Conservation (phyloP, 2,329 filamentous ascomycete genomes). For the Venturia pyrina region DNA sequence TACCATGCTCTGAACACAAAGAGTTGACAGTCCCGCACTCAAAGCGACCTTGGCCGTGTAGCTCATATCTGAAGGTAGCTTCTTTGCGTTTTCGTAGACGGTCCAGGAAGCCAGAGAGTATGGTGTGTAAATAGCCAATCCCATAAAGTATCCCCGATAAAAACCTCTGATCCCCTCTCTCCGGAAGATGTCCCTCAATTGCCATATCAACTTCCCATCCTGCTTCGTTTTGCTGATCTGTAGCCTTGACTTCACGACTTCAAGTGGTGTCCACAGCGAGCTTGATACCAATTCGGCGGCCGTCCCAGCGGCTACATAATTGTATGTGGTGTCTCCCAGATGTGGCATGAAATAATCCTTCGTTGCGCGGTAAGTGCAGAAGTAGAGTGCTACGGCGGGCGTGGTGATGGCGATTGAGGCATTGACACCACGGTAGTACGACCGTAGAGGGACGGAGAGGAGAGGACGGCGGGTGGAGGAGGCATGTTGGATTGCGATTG, state of each 20-base stretch:
- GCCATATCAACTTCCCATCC: constrained; percentile 6
- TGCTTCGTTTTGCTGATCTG: constrained; percentile 5
- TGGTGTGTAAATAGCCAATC: constrained; percentile 5
- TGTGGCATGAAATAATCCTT: constrained; percentile 1
- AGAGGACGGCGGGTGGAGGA: constrained; percentile 5
- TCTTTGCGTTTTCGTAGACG: constrained; percentile 7
- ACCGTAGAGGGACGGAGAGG: background rate
- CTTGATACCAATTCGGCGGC: background rate
- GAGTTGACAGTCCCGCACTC: background rate
- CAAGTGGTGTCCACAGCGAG: constrained; percentile 3
- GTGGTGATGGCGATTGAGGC: constrained; percentile 7
- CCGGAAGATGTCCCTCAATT: constrained; percentile 4
- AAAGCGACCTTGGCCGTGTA: constrained; percentile 3
- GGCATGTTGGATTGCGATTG: constrained; percentile 7
- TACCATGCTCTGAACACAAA: background rate
- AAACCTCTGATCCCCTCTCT: background rate
- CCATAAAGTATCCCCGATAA: constrained; percentile 5
- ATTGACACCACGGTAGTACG: constrained; percentile 6
- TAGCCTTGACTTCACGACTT: constrained; percentile 7
- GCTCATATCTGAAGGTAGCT: constrained; percentile 7
- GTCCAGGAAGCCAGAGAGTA: constrained; percentile 7
- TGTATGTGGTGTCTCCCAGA: constrained; percentile 5
- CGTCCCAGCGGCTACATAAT: constrained; percentile 2
- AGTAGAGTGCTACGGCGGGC: constrained; percentile 6
- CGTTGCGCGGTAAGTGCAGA: constrained; percentile 3